Conservation (phyloP, 2,329 filamentous ascomycete genomes). For the Nothopassalora personata region DNA sequence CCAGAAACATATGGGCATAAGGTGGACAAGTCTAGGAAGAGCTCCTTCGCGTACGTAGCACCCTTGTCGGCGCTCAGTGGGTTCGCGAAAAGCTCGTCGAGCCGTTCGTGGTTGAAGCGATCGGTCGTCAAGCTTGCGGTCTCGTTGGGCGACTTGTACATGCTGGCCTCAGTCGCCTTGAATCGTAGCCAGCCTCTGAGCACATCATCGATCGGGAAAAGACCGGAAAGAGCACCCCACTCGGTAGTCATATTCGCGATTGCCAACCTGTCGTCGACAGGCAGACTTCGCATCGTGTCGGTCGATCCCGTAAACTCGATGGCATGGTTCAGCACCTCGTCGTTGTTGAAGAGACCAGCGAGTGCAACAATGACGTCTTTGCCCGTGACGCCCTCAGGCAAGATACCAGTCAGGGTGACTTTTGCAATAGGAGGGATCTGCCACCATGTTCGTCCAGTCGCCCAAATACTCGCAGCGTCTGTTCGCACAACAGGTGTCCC, state of each 20-base stretch:
- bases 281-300: conserved; percentile 66
- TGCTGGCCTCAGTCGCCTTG: conserved; percentile 68
- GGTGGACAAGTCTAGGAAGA: conserved; percentile 77
- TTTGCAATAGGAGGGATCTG: conserved; percentile 79
- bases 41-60: conserved; percentile 74
- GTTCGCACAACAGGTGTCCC: conserved; percentile 81
- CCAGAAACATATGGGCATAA: conserved; percentile 80
- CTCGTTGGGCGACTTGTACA: conserved; percentile 49
- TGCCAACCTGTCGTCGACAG: conserved; percentile 67
- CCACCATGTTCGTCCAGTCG: conserved; percentile 79
- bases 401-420: conserved; percentile 67
- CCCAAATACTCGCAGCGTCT: conserved; percentile 81
- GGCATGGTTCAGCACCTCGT: conserved; percentile 84
- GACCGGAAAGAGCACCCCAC: conserved; percentile 66
- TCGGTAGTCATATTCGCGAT: conserved; percentile 80
- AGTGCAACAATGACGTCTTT: conserved; percentile 93
- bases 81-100: conserved; percentile 68
- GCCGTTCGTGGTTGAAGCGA: conserved; percentile 64
- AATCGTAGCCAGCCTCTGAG: conserved; percentile 68
- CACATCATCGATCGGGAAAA: conserved; percentile 74
- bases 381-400: conserved; percentile 76
- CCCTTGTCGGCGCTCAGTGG: conserved; percentile 66
- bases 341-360: conserved; percentile 77
- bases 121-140: conserved; percentile 46
- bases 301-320: conserved; percentile 82